Evolutionary conservation across 768 basidiomycete species (phyloP), one percentile per base, ranked within the genome.

Genomic region (Mycena galericulata): DNA sequence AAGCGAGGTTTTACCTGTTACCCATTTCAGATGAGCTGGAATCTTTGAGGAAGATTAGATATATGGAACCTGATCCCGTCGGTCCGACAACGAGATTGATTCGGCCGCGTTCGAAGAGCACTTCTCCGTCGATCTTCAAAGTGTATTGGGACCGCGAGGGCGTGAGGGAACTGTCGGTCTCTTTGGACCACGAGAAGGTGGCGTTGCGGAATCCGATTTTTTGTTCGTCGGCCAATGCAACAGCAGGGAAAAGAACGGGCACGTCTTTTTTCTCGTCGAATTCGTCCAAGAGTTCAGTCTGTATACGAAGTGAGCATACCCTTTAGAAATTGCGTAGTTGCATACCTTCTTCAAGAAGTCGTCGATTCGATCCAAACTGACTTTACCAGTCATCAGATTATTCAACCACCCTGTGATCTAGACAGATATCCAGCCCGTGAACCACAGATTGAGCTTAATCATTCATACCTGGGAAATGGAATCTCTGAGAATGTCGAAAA

Each of bases 51-150:
- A 24, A 20, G 15, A 3, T n/a, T n/a, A 11, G 12, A 10, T 43
- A 30, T 34, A 36, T 14, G 14, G 34, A 36, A 70, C 69, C 69
- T 26, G 65, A 85, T 30, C 85, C 85, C 51, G 89, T 90, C 11
- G 88, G 86, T 0, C 90, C 89, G 43, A 90, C 78, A 14, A 91
- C 84, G 54, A 90, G 78, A 68, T 91, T 91, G 57, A 89, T 83
- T 64, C 79, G 72, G 18, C 85, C 85, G 12, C 76, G 82, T 69
- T 83, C 84, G 83, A 92, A 92, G 2, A 82, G 50, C 5, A 91
- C 67, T 50, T 89, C 86, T 9, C 80, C 87, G 0, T 85, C 80
- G 47, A 90, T 81, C 11, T 76, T 77, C 15, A 92, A 81, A 32
- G 74, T 74, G 75, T 89, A 91, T 43, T 78, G 82, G 24, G 87